Percentiles rank a stretch among this genome's conserved stretches.
Conservation (phyloP, 2,329 filamentous ascomycete species). For the Monosporascus sp. region DNA sequence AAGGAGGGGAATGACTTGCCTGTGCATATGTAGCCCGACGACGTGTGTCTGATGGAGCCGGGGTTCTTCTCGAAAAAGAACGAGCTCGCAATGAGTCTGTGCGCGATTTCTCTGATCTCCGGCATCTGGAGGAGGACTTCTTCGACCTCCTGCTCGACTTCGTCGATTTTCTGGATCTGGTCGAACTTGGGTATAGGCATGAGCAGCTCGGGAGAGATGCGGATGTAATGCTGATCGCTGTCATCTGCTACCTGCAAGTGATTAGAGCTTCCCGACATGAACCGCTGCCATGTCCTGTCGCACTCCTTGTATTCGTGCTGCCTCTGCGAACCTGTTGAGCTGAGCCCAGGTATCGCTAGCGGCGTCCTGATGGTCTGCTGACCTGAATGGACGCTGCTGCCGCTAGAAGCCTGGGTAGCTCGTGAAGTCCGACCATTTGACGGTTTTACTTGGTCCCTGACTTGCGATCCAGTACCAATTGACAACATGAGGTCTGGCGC, state of each 20-base stretch:
- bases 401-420: conserved; percentile 8
- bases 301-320: conserved; percentile 19
- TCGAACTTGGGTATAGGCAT: conserved; percentile 24
- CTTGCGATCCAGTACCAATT: conserved; percentile 23
- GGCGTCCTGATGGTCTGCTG: conserved; percentile 24
- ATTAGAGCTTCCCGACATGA: conserved; percentile 10
- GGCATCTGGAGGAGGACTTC: conserved; percentile 19
- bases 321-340: conserved; percentile 17
- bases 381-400: conserved; percentile 25
- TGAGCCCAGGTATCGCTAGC: conserved; percentile 23
- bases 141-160: conserved; percentile 19
- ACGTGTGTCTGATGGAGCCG: conserved; percentile 20
- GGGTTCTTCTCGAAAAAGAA: conserved; percentile 29
- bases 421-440: not conserved
- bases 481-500: conserved; percentile 25
- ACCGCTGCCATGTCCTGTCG: conserved; percentile 21
- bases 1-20: conserved; percentile 12
- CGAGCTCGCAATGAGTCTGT: conserved; percentile 26
- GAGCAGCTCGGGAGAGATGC: conserved; percentile 25
- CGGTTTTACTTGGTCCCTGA: conserved; percentile 15
- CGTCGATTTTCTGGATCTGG: conserved; percentile 21
- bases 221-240: conserved; percentile 17
- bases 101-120: conserved; percentile 23
- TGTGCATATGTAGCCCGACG: conserved; percentile 24
- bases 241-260: not conserved